Base-by-base conservation (phyloP, 768 basidiomycete species). In the Artomyces pyxidatus region DNA sequence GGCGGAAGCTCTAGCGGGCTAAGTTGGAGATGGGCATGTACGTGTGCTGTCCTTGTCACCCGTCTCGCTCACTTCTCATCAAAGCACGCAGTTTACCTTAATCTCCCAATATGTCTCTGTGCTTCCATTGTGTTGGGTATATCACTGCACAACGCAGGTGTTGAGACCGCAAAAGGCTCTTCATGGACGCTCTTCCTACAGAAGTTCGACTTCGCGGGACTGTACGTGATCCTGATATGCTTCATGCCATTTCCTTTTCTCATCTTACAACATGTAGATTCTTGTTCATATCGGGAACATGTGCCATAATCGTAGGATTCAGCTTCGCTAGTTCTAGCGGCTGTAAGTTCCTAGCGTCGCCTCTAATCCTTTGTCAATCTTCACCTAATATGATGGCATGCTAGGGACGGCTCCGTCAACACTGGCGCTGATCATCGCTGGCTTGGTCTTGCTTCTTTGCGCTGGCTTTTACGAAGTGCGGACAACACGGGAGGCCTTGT, bases 21-120 rank as follows among this genome's bases (percentile, higher is more conserved):
- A 47, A 80, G 71, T 58, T 92, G 88, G 88, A 74, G 89, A 75
- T 91, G 85, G 83, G 85, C 80, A 45, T 92, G 88, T 91, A 66
- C 69, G 88, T 74, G 52, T 53, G 47, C 53, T 42, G 21, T 37
- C 45, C 45, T 41, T 29, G 14, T 12, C 9, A 47, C 50, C 43
- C 47, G 45, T 46, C 40, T 43, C 45, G 50, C 35, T 47, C 42
- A 43, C 55, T 53, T 49, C 59, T 58, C 50, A 43, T 43, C 25
- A 41, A 38, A 47, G 32, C 12, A 30, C 32, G 19, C 63, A 91
- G 88, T 92, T 64, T 90, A 81, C 62, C 73, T 92, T 63, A 92
- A 91, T 66, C 71, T 91, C 41, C 88, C 88, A 17, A 68, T 91
- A 47, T 86, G 83, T 61, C 60, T 77, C 23, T 53, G 80, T 22